Percentiles rank a stretch among this genome's conserved stretches.
phyloP scores from a whole-genome alignment of 306 rosid species.

The Hippophae tibetana region DNA sequence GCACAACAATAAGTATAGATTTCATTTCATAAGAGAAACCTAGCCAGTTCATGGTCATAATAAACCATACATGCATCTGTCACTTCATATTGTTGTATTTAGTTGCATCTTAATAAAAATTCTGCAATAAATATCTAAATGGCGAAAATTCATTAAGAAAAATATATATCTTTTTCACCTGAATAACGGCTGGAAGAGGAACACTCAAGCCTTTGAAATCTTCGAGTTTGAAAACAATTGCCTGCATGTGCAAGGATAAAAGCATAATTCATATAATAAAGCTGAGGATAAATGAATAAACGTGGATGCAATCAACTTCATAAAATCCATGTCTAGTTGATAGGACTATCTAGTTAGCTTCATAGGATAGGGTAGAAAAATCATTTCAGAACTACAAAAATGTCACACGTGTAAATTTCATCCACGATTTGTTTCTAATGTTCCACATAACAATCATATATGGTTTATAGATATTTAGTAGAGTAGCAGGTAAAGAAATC shows the following conservation, averaged over 20 bases:
- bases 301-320: not conserved
- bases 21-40: not conserved
- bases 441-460: not conserved
- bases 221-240: constrained; percentile 58
- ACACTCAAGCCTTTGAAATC: constrained; percentile 58
- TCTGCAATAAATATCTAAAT: not conserved
- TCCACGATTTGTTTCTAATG: not conserved
- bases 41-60: not conserved
- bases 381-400: not conserved
- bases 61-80: not conserved
- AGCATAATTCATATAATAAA: not conserved
- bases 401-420: not conserved
- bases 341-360: not conserved
- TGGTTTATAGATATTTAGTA: no score
- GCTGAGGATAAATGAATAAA: not conserved
- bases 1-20: constrained; percentile 14
- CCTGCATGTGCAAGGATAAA: constrained; percentile 46
- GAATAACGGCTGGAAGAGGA: constrained; percentile 89
- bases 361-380: not conserved
- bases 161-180: constrained; percentile 29
- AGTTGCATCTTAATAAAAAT: not conserved
- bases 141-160: not conserved
- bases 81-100: not conserved
- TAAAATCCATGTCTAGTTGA: not conserved
- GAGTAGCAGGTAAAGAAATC: not conserved